phyloP scores from a whole-genome alignment of 2,329 filamentous ascomycete genomes.

The Aspergillus pseudoterreus region DNA sequence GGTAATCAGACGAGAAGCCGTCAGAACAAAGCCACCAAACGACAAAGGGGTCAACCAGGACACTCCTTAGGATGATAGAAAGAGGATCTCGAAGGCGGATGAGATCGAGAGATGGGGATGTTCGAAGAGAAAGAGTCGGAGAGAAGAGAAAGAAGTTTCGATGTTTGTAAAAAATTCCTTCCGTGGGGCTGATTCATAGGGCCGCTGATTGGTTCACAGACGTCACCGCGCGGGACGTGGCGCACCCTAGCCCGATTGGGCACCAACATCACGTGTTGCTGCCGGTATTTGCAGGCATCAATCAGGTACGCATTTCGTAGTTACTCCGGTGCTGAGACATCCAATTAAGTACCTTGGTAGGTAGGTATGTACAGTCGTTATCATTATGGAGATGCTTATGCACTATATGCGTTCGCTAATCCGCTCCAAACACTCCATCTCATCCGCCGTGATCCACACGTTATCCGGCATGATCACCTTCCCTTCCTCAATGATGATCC shows the following conservation, averaged over 20 bases:
- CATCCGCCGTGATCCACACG: conserved; percentile 30
- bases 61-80: background rate
- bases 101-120: background rate
- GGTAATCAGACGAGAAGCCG: conserved; percentile 2
- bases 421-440: conserved; percentile 28
- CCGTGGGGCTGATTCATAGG: conserved; percentile 14
- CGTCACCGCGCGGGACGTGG: conserved; percentile 26
- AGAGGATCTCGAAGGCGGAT: background rate
- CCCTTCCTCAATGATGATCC: conserved; percentile 28
- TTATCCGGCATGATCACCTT: conserved; percentile 31
- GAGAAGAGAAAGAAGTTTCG: conserved; percentile 7
- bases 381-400: background rate
- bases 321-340: too few relatives aligned
- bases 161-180: conserved; percentile 23
- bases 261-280: conserved; percentile 15
- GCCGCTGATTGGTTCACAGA: conserved; percentile 21
- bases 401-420: conserved; percentile 32
- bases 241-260: conserved; percentile 20
- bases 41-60: background rate
- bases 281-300: background rate
- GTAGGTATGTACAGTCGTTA: conserved; percentile 3
- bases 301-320: background rate
- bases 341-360: too few relatives aligned
- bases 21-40: background rate
- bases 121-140: conserved; percentile 6